phyloP scores from a whole-genome alignment of 306 rosid genomes.

The Oxytropis ochrocephala region DNA sequence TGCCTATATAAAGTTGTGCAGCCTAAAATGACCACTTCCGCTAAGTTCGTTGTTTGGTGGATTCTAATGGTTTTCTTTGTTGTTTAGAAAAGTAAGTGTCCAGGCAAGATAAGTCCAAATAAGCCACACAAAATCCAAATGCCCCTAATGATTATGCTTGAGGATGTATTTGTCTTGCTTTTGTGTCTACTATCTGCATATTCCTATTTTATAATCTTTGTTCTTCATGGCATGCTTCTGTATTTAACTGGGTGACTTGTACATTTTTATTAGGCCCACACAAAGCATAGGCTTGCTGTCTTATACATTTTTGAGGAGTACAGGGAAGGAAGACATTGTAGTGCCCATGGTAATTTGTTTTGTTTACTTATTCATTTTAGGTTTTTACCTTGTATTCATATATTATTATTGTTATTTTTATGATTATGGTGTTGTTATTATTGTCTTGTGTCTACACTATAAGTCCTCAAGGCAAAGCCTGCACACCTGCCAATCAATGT shows the following conservation, averaged over 20 bases:
- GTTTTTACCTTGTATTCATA: too few species aligned
- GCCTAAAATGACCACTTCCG: background rate
- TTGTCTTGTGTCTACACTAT: background rate
- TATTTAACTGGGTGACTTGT: constrained; percentile 36
- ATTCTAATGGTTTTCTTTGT: background rate
- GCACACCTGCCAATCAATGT: background rate
- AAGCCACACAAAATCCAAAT: background rate
- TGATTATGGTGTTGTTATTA: background rate
- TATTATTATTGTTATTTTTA: background rate
- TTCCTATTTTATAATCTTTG: background rate
- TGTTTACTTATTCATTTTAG: background rate
- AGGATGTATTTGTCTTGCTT: background rate
- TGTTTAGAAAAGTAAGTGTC: background rate
- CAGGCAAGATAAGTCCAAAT: background rate
- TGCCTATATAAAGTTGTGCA: background rate
- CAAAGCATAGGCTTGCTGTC: constrained; percentile 94
- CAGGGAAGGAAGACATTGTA: constrained; percentile 90
- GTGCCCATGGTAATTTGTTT: constrained; percentile 84
- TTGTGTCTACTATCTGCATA: background rate
- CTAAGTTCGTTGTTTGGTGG: background rate
- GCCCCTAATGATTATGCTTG: background rate
- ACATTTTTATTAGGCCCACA: constrained; percentile 46
- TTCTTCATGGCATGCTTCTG: constrained; percentile 12
- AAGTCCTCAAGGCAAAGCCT: background rate
- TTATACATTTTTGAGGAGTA: constrained; percentile 87